Evolutionary conservation across 2,329 filamentous ascomycete genomes (phyloP).

Genomic region (Fusarium verrucosum): DNA sequence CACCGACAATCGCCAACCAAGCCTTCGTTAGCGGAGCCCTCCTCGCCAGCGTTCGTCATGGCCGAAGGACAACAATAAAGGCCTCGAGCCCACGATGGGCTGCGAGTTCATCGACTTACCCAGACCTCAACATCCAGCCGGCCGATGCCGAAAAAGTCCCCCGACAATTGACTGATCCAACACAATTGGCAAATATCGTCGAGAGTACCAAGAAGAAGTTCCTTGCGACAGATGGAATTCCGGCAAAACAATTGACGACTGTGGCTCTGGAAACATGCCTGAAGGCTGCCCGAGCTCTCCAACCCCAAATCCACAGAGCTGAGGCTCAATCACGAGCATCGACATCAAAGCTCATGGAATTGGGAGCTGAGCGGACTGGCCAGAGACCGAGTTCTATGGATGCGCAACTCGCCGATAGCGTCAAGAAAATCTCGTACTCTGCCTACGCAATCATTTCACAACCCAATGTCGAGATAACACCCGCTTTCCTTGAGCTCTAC

Average conservation of each 20-base stretch:
- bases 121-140: constrained; percentile 26
- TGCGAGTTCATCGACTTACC: constrained; percentile 37
- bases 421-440: constrained; percentile 63
- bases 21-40: constrained; percentile 41
- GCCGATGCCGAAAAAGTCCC: constrained; percentile 30
- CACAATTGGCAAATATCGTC: constrained; percentile 54
- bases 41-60: constrained; percentile 25
- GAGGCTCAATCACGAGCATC: constrained; percentile 56
- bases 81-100: constrained; percentile 41
- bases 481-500: constrained; percentile 76
- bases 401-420: constrained; percentile 54
- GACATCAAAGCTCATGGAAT: constrained; percentile 63
- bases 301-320: constrained; percentile 53
- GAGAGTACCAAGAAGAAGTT: constrained; percentile 56
- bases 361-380: constrained; percentile 51
- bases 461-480: constrained; percentile 82
- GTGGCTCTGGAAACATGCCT: constrained; percentile 57
- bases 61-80: constrained; percentile 17
- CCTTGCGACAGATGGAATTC: constrained; percentile 56
- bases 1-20: constrained; percentile 38
- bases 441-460: constrained; percentile 78
- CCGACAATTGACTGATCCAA: constrained; percentile 50
- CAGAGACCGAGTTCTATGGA: constrained; percentile 45
- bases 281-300: constrained; percentile 55
- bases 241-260: constrained; percentile 54